These are phyloP conservation scores for Alternaria novae-zelandiae DNA, from an alignment of 2,329 filamentous ascomycete species.

Conservation along the genomic window DNA sequence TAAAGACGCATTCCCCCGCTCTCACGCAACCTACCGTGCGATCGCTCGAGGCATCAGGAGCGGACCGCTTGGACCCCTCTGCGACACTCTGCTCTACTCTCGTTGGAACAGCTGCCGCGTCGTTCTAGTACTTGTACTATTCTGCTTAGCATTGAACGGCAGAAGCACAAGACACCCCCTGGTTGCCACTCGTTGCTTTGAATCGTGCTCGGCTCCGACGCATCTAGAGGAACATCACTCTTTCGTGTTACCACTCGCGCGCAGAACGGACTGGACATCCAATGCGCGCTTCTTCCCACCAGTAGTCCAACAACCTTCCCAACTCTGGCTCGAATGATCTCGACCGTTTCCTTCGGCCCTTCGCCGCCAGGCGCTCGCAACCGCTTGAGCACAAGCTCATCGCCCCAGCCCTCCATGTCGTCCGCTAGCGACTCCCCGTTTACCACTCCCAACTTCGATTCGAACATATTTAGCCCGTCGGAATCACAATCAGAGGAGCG, in stretches of 20 bases:
- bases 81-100: constrained; percentile 18
- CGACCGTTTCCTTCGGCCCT: constrained; percentile 44
- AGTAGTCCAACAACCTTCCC: constrained; percentile 24
- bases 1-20: constrained; percentile 43
- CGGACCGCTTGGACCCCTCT: constrained; percentile 32
- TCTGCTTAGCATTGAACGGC: constrained; percentile 11
- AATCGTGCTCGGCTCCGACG: constrained; percentile 5
- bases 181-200: constrained; percentile 16
- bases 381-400: constrained; percentile 50
- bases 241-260: constrained; percentile 9
- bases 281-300: constrained; percentile 32
- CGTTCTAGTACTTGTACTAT: constrained; percentile 16
- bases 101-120: constrained; percentile 10
- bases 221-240: constrained; percentile 2
- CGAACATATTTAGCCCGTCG: constrained; percentile 28
- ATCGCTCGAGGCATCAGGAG: constrained; percentile 39
- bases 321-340: constrained; percentile 43
- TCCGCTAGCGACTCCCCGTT: constrained; percentile 50
- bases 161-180: constrained; percentile 12
- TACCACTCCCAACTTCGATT: constrained; percentile 45
- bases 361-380: constrained; percentile 39
- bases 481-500: constrained; percentile 37
- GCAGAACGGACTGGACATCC: constrained; percentile 18
- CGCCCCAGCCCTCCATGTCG: constrained; percentile 49
- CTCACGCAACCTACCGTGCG: constrained; percentile 39